Evolutionary conservation across 2,329 filamentous ascomycete species (phyloP).

Genomic region (Penicillium olsonii): DNA sequence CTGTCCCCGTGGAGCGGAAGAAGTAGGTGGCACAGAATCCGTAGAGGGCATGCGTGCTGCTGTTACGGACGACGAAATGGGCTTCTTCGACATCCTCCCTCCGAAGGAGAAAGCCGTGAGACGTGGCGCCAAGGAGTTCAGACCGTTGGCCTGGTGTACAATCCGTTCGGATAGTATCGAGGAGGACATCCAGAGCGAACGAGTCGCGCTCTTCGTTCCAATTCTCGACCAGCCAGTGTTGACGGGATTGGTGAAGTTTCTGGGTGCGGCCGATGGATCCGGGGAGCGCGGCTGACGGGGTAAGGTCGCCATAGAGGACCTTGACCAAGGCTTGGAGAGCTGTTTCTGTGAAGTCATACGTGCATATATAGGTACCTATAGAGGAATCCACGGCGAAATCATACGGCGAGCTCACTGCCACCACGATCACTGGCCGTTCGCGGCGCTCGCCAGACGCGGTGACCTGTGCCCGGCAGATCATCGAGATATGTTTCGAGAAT

Average conservation of each 20-base stretch:
- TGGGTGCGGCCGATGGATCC: constrained; percentile 83
- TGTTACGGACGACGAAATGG: constrained; percentile 92
- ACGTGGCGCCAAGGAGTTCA: constrained; percentile 67
- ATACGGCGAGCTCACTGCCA: constrained; percentile 92
- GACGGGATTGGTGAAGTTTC: constrained; percentile 82
- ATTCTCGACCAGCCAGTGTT: constrained; percentile 91
- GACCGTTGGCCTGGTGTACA: constrained; percentile 63
- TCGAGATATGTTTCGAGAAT: constrained; percentile 93
- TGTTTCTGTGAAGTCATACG: constrained; percentile 93
- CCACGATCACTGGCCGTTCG: constrained; percentile 84
- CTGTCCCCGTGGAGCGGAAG: constrained; percentile 67
- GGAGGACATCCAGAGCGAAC: constrained; percentile 71
- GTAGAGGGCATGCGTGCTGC: constrained; percentile 85
- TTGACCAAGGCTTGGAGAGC: constrained; percentile 82
- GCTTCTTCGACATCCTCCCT: constrained; percentile 72
- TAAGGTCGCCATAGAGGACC: constrained; percentile 75
- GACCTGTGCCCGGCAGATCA: constrained; percentile 69
- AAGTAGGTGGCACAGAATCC: constrained; percentile 91
- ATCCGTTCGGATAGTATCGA: constrained; percentile 68
- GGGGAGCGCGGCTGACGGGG: constrained; percentile 57
- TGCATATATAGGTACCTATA: constrained; percentile 91
- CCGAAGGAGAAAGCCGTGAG: constrained; percentile 74
- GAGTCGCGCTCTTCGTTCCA: constrained; percentile 80
- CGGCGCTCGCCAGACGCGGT: constrained; percentile 43
- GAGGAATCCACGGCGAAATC: constrained; percentile 92